Base-by-base conservation (phyloP, 352 stramenopile genomes). In the Pythium rishiriense region DNA sequence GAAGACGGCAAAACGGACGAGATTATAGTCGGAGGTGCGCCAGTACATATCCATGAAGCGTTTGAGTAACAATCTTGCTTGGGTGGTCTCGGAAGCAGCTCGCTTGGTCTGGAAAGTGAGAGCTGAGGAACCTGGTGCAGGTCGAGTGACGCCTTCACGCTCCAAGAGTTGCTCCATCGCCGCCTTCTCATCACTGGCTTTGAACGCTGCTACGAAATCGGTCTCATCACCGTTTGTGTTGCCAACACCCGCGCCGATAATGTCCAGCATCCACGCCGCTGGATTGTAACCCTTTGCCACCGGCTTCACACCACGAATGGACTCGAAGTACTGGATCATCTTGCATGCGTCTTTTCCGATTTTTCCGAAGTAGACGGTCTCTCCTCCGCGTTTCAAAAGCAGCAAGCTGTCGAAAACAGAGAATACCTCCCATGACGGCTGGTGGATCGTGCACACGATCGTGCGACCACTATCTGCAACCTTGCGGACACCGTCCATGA, bases 401-500 rank as follows among this genome's bases (percentile, higher is more conserved):
- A 73, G 37, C 11, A 74, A 47, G 39, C 60, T 69, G 57, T 74
- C 67, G 31, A 74, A 74, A n/a, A 74, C 47, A 28, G 49, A 28
- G 45, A 74, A 74, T 19, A 74, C 67, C 29, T 74, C 67, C 29
- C 39, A 25, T 45, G 67, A 74, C 31, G 87, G 42, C 19, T 48
- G 42, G 19, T 48, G 42, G 42, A 46, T 29, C 24, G 46, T 52
- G 46, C 21, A 21, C 15, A 43, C 42, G 2, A 48, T n/a, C 3
- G 42, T 48, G n/a, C 42, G 42, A 4, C 37, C 37, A 43, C 14
- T 43, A 17, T 37, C 56, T 1, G 86, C 87, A 29, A 96, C 78
- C 51, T 92, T 91, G 58, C 90, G 89, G 9, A 97, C 73, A 3
- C 92, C 75, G 21, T 91, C 74, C 55, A 96, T 87, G 21, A 97